Evolutionary conservation across 202 grass and related monocot species (phyloP).

Genomic region (Hordeum pubiflorum): DNA sequence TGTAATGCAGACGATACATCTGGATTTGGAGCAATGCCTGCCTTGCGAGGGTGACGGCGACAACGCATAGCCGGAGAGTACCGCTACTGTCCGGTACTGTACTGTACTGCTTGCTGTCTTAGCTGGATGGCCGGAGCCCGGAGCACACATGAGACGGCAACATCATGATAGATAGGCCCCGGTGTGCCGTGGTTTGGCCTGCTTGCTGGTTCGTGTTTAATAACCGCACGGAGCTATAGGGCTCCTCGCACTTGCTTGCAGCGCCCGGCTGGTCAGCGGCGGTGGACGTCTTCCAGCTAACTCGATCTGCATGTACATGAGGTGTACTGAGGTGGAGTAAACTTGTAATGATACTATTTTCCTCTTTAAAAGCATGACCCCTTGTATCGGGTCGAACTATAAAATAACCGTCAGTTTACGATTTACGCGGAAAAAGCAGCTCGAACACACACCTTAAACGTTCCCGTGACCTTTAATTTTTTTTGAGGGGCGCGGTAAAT

Average conservation of each 20-base stretch:
- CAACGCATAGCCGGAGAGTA: background rate
- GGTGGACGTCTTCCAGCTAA: too few relatives aligned
- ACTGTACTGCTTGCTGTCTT: background rate
- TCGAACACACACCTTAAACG: too few relatives aligned
- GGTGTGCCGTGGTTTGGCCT: background rate
- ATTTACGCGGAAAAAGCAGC: too few relatives aligned
- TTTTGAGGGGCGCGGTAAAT: too few relatives aligned
- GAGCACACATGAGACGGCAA: background rate
- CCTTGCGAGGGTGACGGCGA: background rate
- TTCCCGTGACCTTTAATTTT: too few relatives aligned
- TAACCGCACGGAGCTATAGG: slow-evolving; percentile 11
- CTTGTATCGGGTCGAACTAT: too few relatives aligned
- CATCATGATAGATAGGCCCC: background rate
- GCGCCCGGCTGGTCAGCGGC: background rate
- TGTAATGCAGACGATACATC: background rate
- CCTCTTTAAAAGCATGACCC: too few relatives aligned
- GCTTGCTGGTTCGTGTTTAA: background rate
- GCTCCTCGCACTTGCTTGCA: background rate
- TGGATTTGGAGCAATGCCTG: background rate
- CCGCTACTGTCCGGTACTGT: background rate
- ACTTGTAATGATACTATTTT: too few relatives aligned
- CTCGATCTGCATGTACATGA: too few relatives aligned
- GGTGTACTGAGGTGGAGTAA: too few relatives aligned
- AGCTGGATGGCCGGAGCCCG: background rate
- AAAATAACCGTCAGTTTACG: too few relatives aligned